Percentiles rank a stretch among this genome's conserved stretches.
Evolutionary conservation across 345 rosid genomes (phyloP).

Genomic region (Pistacia vera): DNA sequence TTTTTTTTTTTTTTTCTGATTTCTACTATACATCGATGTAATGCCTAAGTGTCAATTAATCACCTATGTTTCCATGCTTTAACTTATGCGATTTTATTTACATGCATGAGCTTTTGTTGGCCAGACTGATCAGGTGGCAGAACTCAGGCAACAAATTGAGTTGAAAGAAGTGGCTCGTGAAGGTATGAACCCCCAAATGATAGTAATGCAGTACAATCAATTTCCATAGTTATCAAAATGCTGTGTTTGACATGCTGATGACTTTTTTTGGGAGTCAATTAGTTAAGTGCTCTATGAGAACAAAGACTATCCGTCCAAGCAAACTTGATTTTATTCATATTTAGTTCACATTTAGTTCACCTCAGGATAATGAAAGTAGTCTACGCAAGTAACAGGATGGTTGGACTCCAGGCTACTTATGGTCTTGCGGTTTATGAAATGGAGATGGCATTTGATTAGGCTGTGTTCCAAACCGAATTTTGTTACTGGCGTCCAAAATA

Average conservation of each 20-base stretch:
- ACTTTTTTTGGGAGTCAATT: background rate
- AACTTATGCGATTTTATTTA: background rate
- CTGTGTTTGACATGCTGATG: background rate
- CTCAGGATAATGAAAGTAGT: background rate
- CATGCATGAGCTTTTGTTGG: constrained; percentile 21
- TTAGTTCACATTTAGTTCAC: background rate
- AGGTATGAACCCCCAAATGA: constrained; percentile 47
- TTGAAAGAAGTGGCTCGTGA: constrained; percentile 70
- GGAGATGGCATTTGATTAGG: background rate
- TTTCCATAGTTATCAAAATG: background rate
- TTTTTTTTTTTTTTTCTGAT: background rate
- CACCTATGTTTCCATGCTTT: background rate
- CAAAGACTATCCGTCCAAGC: background rate
- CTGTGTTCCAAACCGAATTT: background rate
- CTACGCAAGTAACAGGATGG: background rate
- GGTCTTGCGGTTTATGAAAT: background rate
- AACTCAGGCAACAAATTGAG: constrained; percentile 68
- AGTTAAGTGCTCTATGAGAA: background rate
- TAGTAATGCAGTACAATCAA: too few relatives aligned
- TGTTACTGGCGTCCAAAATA: background rate
- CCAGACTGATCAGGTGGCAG: constrained; percentile 73
- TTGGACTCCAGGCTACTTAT: background rate
- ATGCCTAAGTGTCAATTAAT: background rate
- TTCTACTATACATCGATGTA: background rate
- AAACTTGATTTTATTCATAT: background rate